These are phyloP conservation scores for Pterocarpus macrocarpus DNA, from an alignment of 306 rosid genomes.

Conservation along the genomic window DNA sequence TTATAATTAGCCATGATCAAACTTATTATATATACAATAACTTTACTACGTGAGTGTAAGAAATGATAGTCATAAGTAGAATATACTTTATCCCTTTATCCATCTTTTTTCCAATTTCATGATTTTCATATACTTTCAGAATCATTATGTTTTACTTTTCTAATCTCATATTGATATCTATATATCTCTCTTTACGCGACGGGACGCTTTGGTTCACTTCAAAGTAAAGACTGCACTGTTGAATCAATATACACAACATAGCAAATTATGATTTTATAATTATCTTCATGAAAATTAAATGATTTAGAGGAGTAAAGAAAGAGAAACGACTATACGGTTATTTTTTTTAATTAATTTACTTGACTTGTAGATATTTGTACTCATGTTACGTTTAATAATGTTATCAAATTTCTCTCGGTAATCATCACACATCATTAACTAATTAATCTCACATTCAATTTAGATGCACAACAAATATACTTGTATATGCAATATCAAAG, in stretches of 20 bases:
- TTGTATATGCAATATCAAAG: background rate
- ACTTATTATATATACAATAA: constrained; percentile 26
- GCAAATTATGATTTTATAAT: background rate
- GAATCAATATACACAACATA: background rate
- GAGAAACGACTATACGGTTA: background rate
- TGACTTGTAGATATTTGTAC: background rate
- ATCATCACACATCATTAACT: background rate
- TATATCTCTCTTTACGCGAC: constrained; percentile 31
- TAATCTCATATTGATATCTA: constrained; percentile 22
- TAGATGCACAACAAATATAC: background rate
- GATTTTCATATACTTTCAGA: background rate
- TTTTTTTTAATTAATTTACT: background rate
- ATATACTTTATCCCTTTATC: background rate
- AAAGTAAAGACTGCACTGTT: constrained; percentile 37
- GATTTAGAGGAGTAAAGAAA: background rate
- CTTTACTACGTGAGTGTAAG: constrained; percentile 37
- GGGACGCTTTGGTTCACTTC: constrained; percentile 49
- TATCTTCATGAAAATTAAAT: constrained; percentile 5
- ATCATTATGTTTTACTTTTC: constrained; percentile 34
- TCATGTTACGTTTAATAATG: background rate
- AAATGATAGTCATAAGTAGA: constrained; percentile 15
- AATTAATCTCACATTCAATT: background rate
- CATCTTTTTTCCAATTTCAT: constrained; percentile 24
- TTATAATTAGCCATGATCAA: constrained; percentile 38
- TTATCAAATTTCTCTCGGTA: background rate